Evolutionary conservation across 2,329 filamentous ascomycete genomes (phyloP).

Genomic region (Leptographium procerum): DNA sequence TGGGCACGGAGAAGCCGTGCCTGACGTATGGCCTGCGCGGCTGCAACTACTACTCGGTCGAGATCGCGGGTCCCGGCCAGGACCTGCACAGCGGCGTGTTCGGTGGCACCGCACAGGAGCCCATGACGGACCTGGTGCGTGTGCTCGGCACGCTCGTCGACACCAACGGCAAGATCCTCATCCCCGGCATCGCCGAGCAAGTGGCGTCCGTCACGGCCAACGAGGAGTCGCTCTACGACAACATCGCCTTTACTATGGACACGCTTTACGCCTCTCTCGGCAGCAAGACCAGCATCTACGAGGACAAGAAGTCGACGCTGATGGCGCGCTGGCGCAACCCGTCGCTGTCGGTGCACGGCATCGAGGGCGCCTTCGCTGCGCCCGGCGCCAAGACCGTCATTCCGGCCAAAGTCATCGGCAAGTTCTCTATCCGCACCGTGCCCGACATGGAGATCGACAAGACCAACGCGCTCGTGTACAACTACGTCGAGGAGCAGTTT

Average conservation of each 20-base stretch:
- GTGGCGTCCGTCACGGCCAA: constrained; percentile 81
- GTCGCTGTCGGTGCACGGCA: constrained; percentile 83
- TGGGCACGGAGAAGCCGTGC: constrained; percentile 96
- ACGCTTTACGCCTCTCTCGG: constrained; percentile 87
- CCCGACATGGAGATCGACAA: constrained; percentile 91
- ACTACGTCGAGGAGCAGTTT: constrained; percentile 74
- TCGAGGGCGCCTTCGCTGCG: constrained; percentile 89
- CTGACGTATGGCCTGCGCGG: constrained; percentile 93
- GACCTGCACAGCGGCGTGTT: constrained; percentile 97
- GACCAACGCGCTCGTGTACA: constrained; percentile 76
- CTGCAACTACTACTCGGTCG: constrained; percentile 94
- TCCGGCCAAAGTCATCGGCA: constrained; percentile 92
- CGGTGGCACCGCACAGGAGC: constrained; percentile 90
- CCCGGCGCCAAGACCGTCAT: constrained; percentile 97
- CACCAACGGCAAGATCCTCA: constrained; percentile 80
- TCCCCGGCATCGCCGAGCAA: constrained; percentile 87
- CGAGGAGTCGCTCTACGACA: constrained; percentile 77
- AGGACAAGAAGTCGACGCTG: constrained; percentile 81
- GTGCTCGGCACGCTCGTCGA: constrained; percentile 79
- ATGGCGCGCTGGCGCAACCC: constrained; percentile 96
- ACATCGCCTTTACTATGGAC: constrained; percentile 92
- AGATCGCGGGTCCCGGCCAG: constrained; percentile 80
- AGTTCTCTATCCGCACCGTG: constrained; percentile 96
- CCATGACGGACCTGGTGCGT: constrained; percentile 89
- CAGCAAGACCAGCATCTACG: constrained; percentile 74